phyloP scores from a whole-genome alignment of 306 rosid genomes.

The Trifolium subterraneum region DNA sequence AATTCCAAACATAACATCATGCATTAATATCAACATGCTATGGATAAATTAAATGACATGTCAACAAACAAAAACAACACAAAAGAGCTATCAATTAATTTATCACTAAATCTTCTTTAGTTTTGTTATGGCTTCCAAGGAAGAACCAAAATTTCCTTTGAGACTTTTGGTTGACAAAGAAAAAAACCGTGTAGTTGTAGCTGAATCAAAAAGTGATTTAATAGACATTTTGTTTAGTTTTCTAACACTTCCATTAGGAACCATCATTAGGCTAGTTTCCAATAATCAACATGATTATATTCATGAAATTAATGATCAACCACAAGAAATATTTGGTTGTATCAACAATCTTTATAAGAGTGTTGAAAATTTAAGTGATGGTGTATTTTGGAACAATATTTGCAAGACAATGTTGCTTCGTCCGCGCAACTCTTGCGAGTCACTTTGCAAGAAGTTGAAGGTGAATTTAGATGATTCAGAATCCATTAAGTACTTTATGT shows the following conservation, averaged over 20 bases:
- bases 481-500: slow-evolving; percentile 31
- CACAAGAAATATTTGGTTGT: slow-evolving; percentile 33
- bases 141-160: slow-evolving; percentile 34
- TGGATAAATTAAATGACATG: slow-evolving; percentile 8
- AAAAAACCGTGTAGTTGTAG: slow-evolving; percentile 39
- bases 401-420: slow-evolving; percentile 45
- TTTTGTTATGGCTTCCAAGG: slow-evolving; percentile 37
- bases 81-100: background rate
- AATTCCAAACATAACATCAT: background rate
- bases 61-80: slow-evolving; percentile 11
- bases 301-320: background rate
- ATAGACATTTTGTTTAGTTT: slow-evolving; percentile 45
- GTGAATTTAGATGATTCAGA: slow-evolving; percentile 30
- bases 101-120: background rate
- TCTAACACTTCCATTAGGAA: slow-evolving; percentile 48
- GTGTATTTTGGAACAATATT: slow-evolving; percentile 30
- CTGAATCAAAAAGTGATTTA: slow-evolving; percentile 42
- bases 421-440: slow-evolving; percentile 40
- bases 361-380: background rate
- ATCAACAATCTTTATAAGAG: slow-evolving; percentile 38
- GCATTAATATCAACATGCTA: slow-evolving; percentile 9
- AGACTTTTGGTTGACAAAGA: slow-evolving; percentile 42
- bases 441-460: slow-evolving; percentile 33
- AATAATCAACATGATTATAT: slow-evolving; percentile 5
- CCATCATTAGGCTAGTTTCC: slow-evolving; percentile 28